Base-by-base conservation (phyloP, 106 monocot genomes). In the Gastrodia elata region DNA sequence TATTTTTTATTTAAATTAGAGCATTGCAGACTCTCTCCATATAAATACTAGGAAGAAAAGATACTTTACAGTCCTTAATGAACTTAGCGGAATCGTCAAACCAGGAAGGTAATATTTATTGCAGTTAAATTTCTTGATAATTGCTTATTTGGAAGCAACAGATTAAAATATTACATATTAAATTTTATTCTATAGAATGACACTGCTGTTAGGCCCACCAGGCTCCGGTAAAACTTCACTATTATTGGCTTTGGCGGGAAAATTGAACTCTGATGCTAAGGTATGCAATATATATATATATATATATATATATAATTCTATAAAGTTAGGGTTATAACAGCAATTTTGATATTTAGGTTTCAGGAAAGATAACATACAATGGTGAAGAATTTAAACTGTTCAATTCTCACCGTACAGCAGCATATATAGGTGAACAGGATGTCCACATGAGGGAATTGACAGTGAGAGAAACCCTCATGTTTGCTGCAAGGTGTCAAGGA, bases 401-500 rank as follows among this genome's bases (percentile, higher is more conserved):
- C n/a, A n/a, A n/a, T n/a, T n/a, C n/a, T n/a, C n/a, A n/a, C n/a
- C n/a, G n/a, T n/a, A n/a, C n/a, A n/a, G n/a, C n/a, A n/a, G n/a
- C n/a, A n/a, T n/a, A n/a, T n/a, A n/a, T n/a, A n/a, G n/a, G n/a
- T n/a, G n/a, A n/a, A n/a, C n/a, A n/a, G n/a, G 93, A 93, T 38
- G 76, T 87, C 24, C 93, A 93, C 59, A 41, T 93, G 3, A 83
- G 83, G 11, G 85, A 87, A 78, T 89, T 93, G 93, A 93, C 93
- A 1, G 93, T 93, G 1, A 87, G 81, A 70, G 93, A 93, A 73
- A 89, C 93, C 9, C 75, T 93, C 2, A 84, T 84, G 49, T 93
- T 93, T 77, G 87, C 93, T 6, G 87, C 89, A 0, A 71, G 89
- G 38, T 93, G 89, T 28, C 87, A 89, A 70, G 93, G 93, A 7